phyloP scores from a whole-genome alignment of 2,329 filamentous ascomycete genomes.

The Pseudocercospora crystallina region DNA sequence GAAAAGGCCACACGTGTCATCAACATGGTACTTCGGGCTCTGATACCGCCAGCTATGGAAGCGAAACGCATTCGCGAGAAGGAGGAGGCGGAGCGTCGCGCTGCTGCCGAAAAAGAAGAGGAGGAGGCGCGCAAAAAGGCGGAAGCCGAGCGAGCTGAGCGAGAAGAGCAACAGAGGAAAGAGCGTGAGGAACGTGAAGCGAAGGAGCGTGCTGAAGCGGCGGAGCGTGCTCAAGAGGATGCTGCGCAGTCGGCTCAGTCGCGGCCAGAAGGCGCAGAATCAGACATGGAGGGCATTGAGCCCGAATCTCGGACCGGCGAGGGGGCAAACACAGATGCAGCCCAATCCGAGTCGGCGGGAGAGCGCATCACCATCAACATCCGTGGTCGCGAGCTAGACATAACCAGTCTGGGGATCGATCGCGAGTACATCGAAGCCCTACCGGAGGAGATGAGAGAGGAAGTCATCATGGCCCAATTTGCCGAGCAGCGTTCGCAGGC shows the following conservation, averaged over 20 bases:
- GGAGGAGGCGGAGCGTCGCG: slow-evolving; percentile 65
- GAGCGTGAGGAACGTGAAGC: slow-evolving; percentile 52
- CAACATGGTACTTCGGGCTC: slow-evolving; percentile 66
- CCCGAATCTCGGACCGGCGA: slow-evolving; percentile 30
- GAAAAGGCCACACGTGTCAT: slow-evolving; percentile 71
- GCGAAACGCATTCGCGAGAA: slow-evolving; percentile 70
- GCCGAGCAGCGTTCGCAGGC: slow-evolving; percentile 79
- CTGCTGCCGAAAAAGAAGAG: slow-evolving; percentile 61
- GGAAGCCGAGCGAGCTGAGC: slow-evolving; percentile 60
- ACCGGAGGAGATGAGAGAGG: slow-evolving; percentile 94
- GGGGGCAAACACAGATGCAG: slow-evolving; percentile 37
- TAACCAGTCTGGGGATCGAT: slow-evolving; percentile 92
- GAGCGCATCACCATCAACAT: slow-evolving; percentile 77
- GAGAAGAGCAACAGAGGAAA: slow-evolving; percentile 51
- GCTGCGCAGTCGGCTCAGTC: slow-evolving; percentile 31
- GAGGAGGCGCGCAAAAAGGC: slow-evolving; percentile 64
- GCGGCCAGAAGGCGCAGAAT: slow-evolving; percentile 41
- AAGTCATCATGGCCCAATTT: slow-evolving; percentile 89
- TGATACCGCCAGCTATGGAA: slow-evolving; percentile 83
- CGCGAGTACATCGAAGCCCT: slow-evolving; percentile 92
- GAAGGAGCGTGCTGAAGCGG: slow-evolving; percentile 44
- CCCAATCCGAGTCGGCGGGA: slow-evolving; percentile 46
- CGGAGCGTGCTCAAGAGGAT: slow-evolving; percentile 35
- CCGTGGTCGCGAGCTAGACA: slow-evolving; percentile 82
- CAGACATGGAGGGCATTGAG: slow-evolving; percentile 70